Conservation (phyloP, 192 early-diverging fungal species). For the Dispira simplex region DNA sequence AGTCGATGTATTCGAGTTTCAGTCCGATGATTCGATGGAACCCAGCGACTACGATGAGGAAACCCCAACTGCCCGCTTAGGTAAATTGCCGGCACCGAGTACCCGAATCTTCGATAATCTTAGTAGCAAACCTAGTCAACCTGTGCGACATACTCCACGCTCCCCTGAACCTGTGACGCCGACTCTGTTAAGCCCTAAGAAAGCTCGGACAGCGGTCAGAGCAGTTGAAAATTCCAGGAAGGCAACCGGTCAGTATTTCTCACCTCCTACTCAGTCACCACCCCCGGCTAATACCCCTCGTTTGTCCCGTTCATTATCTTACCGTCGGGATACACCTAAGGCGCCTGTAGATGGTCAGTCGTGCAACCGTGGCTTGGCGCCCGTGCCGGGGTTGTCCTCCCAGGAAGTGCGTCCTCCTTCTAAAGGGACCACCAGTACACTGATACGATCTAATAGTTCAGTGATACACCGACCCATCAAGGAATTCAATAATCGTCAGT, state of each 20-base stretch:
- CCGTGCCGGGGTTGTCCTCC: not conserved
- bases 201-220: not conserved
- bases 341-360: too few relatives aligned
- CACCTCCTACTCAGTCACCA: not conserved
- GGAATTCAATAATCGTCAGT: not conserved
- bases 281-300: not conserved
- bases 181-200: not conserved
- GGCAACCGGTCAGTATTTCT: not conserved
- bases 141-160: not conserved
- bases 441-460: not conserved
- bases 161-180: not conserved
- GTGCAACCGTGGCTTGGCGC: not conserved
- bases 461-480: not conserved
- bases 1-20: constrained; percentile 1
- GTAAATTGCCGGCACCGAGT: too few relatives aligned
- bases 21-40: not conserved
- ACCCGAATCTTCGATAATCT: not conserved
- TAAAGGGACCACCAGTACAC: not conserved
- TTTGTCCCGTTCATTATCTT: not conserved
- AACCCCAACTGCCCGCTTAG: too few relatives aligned
- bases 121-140: not conserved
- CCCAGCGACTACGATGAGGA: too few relatives aligned
- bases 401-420: not conserved
- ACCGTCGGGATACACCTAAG: not conserved
- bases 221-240: not conserved